Conservation (phyloP, 1,284 basidiomycete genomes). For the Marasmius oreades region DNA sequence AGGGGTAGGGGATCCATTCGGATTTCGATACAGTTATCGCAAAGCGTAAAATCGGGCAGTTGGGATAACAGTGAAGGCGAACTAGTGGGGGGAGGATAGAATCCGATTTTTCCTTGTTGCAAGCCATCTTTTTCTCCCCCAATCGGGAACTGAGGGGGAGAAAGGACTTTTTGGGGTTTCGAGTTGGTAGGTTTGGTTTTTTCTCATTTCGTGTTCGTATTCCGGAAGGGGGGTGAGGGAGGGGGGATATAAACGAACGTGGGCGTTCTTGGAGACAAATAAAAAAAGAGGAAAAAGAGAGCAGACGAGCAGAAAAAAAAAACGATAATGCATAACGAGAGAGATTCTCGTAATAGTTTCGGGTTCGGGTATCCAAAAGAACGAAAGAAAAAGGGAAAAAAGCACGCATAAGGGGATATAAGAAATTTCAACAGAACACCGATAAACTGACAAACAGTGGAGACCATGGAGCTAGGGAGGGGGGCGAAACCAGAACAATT, state of each 20-base stretch:
- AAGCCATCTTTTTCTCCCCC: too few relatives aligned
- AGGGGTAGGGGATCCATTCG: background rate
- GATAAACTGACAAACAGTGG: background rate
- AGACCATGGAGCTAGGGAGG: background rate
- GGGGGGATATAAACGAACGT: background rate
- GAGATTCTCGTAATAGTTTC: too few relatives aligned
- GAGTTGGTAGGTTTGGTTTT: background rate
- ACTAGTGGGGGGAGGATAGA: background rate
- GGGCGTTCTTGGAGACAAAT: constrained; percentile 10
- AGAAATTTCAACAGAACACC: background rate
- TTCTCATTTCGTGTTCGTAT: background rate
- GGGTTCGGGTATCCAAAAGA: background rate
- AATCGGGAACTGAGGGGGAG: too few relatives aligned
- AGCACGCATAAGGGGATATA: background rate
- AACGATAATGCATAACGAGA: too few relatives aligned
- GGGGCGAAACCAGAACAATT: background rate
- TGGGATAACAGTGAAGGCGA: background rate
- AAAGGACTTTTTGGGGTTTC: background rate
- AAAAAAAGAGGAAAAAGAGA: constrained; percentile 4
- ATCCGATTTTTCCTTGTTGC: background rate
- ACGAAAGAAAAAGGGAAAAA: background rate
- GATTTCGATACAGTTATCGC: background rate
- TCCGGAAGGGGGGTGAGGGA: background rate
- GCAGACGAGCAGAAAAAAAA: background rate
- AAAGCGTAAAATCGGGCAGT: background rate